Base-by-base conservation (phyloP, 2,329 filamentous ascomycete species). In the Rutstroemia sp. region DNA sequence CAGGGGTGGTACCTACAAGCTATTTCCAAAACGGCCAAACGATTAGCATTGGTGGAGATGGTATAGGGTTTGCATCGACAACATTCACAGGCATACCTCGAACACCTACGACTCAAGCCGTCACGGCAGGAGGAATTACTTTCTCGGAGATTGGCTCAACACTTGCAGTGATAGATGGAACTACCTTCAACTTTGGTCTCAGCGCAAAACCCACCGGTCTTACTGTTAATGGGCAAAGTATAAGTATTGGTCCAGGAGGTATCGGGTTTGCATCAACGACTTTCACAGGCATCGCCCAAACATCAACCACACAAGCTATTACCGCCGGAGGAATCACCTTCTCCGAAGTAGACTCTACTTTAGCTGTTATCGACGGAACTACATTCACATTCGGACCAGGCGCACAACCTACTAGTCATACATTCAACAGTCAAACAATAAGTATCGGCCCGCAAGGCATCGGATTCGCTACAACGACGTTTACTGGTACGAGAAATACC, bases 381-480 rank as follows among this genome's bases (percentile, higher is more conserved):
- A 81, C 76, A 0, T 82, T 80, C 61, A 78, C 75, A 1, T 68
- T 83, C 48, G 79, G 78, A 0, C 71, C 75, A 0, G 73, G 71
- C 8, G 70, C 71, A 2, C 66, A 65, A 16, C 65, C 65, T 12
- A 75, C 69, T 1, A 81, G 75, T 0, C 76, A 75, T 0, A 69
- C 76, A 0, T 68, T 80, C 5, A 75, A 73, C 5, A 76, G 76
- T 1, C 72, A 82, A 64, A 78, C 73, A 0, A 68, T 84, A 25
- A 79, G 74, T 0, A 74, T 82, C 42, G 78, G 75, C 0, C 73
- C 79, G 38, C 16, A 17, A 14, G 38, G 38, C 3, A 17, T 41
- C 16, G 38, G 38, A 4, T 17, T 41, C 16, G 17, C 16, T 6
- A 57, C 56, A n/a, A 66, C 62, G 3, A 63, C 63, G 9, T 64